phyloP scores from a whole-genome alignment of 495 filamentous ascomycete genomes.

The Xylaria palmicola region DNA sequence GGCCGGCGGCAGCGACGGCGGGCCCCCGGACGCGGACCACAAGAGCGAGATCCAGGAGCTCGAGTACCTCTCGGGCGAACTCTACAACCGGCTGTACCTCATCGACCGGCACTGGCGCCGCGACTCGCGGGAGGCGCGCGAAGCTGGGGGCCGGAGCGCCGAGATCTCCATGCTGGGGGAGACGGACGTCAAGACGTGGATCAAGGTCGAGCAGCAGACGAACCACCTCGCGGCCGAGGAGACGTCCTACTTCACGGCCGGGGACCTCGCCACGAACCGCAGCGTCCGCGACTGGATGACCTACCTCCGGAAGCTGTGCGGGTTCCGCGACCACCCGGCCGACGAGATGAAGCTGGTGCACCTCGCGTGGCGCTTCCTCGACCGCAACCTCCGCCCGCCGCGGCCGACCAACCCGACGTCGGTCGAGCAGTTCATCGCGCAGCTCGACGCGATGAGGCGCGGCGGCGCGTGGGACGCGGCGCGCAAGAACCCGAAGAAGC shows the following conservation, averaged over 20 bases:
- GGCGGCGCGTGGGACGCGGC: constrained; percentile 17
- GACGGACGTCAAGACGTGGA: constrained; percentile 10
- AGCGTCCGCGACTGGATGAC: constrained; percentile 22
- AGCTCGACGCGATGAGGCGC: constrained; percentile 7
- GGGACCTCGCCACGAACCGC: constrained; percentile 11
- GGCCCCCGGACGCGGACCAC: not conserved
- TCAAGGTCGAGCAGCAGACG: constrained; percentile 15
- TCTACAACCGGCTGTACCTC: constrained; percentile 25
- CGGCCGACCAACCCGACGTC: constrained; percentile 12
- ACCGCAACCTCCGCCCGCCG: constrained; percentile 22
- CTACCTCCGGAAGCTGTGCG: constrained; percentile 16
- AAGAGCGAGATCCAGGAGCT: constrained; percentile 22
- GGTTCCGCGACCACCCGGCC: constrained; percentile 18
- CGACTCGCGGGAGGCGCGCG: not conserved
- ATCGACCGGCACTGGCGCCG: constrained; percentile 24
- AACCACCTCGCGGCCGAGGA: constrained; percentile 14
- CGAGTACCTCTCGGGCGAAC: constrained; percentile 17
- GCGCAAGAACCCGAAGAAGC: constrained; percentile 13
- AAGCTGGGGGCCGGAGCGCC: constrained; percentile 5
- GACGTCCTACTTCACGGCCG: constrained; percentile 21
- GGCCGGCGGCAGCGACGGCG: not conserved
- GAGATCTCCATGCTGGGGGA: constrained; percentile 20
- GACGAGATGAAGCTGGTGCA: constrained; percentile 25
- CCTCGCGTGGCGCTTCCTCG: constrained; percentile 28
- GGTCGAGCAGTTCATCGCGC: constrained; percentile 15